These are phyloP conservation scores for Cucurbitaria berberidis DNA, from an alignment of 2,329 filamentous ascomycete species.

Conservation along the genomic window DNA sequence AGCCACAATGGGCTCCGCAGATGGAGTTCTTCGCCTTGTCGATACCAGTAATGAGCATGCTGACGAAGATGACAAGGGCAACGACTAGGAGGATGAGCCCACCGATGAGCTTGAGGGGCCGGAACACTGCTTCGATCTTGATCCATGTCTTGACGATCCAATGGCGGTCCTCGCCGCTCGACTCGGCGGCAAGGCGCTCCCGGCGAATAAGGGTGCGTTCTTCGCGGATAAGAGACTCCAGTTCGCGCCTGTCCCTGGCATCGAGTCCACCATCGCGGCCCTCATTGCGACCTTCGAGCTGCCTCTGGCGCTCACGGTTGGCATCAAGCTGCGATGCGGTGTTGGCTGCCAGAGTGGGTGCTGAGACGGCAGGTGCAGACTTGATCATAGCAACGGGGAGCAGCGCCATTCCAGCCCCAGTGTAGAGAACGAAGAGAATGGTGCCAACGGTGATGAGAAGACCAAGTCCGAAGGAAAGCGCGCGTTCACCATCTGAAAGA, in stretches of 20 bases:
- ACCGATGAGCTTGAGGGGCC: constrained; percentile 85
- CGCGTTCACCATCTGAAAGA: constrained; percentile 79
- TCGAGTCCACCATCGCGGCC: constrained; percentile 77
- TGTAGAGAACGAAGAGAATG: constrained; percentile 86
- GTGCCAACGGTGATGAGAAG: constrained; percentile 88
- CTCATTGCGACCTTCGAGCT: constrained; percentile 83
- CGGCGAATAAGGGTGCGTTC: constrained; percentile 91
- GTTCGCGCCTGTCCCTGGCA: constrained; percentile 83
- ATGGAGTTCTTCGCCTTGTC: constrained; percentile 96
- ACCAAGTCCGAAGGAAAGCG: constrained; percentile 86
- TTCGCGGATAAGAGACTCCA: constrained; percentile 85
- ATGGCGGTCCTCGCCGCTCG: constrained; percentile 76
- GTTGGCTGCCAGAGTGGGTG: constrained; percentile 75
- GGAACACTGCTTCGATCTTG: constrained; percentile 80
- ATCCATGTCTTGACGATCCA: constrained; percentile 77
- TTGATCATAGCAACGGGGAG: constrained; percentile 92
- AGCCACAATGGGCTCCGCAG: constrained; percentile 89
- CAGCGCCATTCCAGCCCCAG: constrained; percentile 83
- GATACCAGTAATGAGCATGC: constrained; percentile 93
- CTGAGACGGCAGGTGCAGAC: constrained; percentile 84
- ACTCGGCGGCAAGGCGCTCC: constrained; percentile 84
- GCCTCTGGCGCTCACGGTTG: constrained; percentile 90
- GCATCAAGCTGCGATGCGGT: constrained; percentile 81
- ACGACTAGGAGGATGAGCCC: constrained; percentile 79
- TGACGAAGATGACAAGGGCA: constrained; percentile 78